phyloP scores from a whole-genome alignment of 2,329 filamentous ascomycete genomes.

The Cytospora leucostoma region DNA sequence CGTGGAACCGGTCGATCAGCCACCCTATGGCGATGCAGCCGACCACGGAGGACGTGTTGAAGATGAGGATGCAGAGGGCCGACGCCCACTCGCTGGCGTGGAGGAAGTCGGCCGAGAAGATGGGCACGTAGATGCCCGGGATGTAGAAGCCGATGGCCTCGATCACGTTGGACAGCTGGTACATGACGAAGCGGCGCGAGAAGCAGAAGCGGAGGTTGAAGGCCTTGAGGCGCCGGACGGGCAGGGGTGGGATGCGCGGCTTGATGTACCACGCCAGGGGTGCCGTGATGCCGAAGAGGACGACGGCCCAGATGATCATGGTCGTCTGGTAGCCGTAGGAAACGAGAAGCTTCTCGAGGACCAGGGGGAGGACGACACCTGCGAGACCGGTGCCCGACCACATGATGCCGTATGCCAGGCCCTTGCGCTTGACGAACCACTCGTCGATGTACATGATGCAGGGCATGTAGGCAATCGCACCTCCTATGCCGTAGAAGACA shows the following conservation, averaged over 20 bases:
- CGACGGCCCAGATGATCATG: conserved; percentile 53
- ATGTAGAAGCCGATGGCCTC: conserved; percentile 65
- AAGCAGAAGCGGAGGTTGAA: conserved; percentile 53
- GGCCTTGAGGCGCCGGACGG: conserved; percentile 40
- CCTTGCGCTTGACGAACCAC: conserved; percentile 61
- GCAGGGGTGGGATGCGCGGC: conserved; percentile 51
- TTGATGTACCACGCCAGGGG: conserved; percentile 61
- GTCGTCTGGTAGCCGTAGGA: conserved; percentile 55
- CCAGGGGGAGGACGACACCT: conserved; percentile 53
- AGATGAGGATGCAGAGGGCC: conserved; percentile 58
- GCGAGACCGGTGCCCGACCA: conserved; percentile 57
- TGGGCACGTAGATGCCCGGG: conserved; percentile 62
- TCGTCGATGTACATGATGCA: conserved; percentile 61
- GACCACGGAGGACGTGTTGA: conserved; percentile 62
- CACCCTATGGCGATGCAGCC: conserved; percentile 61
- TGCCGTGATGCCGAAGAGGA: conserved; percentile 52
- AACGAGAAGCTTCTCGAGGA: conserved; percentile 54
- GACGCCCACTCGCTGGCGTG: conserved; percentile 50
- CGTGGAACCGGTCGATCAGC: conserved; percentile 55
- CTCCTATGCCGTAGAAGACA: conserved; percentile 60
- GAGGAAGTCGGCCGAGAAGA: conserved; percentile 54
- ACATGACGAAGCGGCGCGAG: conserved; percentile 56
- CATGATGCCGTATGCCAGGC: conserved; percentile 65
- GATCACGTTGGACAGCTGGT: conserved; percentile 58
- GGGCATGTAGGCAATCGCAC: conserved; percentile 56